Evolutionary conservation across 108 stramenopile genomes (phyloP), one percentile per base, ranked within the genome.

Genomic region (Nannochloropsis gaditana): DNA sequence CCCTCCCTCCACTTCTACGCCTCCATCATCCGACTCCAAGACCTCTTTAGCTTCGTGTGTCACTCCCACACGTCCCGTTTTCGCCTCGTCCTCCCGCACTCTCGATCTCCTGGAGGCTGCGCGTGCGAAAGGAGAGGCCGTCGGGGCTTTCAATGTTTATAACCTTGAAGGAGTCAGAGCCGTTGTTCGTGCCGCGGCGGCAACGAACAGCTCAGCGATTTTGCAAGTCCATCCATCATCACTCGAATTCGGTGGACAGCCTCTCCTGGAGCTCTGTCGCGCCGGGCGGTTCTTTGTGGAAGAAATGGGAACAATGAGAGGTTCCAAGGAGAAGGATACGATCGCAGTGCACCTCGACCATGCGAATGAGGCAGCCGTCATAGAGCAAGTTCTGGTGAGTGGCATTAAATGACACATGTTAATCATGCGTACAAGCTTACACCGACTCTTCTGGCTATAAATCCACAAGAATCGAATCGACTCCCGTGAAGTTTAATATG

Each of bases 101-200:
- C 59, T 86, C 59, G 86, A 87, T 19, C 31, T 89, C 2, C 44
- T 90, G 43, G 44, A 43, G 43, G 89, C 86, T 43, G 89, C 89
- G 5, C 84, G 86, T 21, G 86, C 42, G 43, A 43, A 45, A 19
- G 84, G 86, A 9, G 42, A 44, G 2, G 89, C 89, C 17, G 88
- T 90, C 17, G 89, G 89, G 19, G 89, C 89, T 5, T 90, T 90
- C 47, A 90, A 88, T 43, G 86, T 90, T 43, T 90, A 90, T 83
- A 89, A 19, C 80, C 83, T 90, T 21, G 89, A 90, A 79, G 89
- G 89, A 2, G 84, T 85, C 41, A 44, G 45, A 3, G 89, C 89
- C 31, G 89, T 90, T n/a, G 79, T 84, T 9, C 43, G 43, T 42
- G 89, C 88, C 5, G 88, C 88, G 31, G 88, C 45, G 21, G 88